Conservation (phyloP, 345 rosid genomes). For the Camelina sativa region DNA sequence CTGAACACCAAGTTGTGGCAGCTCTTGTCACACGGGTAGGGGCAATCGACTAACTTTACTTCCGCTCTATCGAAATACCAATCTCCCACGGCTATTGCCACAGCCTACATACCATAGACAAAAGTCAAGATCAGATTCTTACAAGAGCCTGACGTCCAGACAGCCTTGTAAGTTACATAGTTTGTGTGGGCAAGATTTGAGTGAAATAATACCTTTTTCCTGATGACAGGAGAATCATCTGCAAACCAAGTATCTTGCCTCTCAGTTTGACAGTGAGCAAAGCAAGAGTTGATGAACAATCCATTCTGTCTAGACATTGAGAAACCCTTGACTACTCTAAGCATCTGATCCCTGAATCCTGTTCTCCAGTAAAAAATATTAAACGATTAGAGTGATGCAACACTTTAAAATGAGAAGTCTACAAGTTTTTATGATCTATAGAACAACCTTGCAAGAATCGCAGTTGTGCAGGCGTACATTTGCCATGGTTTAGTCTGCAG, state of each 20-base stretch:
- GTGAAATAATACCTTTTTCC: slow-evolving; percentile 61
- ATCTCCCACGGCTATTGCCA: slow-evolving; percentile 90
- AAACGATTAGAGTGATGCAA: neutral
- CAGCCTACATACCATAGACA: slow-evolving; percentile 51
- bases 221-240: slow-evolving; percentile 72
- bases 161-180: neutral
- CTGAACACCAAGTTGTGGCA: slow-evolving; percentile 93
- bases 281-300: slow-evolving; percentile 87
- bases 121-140: slow-evolving; percentile 7
- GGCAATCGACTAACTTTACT: slow-evolving; percentile 73
- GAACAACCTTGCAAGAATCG: slow-evolving; percentile 73
- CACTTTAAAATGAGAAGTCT: neutral
- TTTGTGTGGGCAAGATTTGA: slow-evolving; percentile 28
- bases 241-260: slow-evolving; percentile 98
- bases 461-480: slow-evolving; percentile 73
- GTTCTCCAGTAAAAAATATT: slow-evolving; percentile 1
- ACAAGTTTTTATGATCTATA: neutral
- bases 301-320: slow-evolving; percentile 76
- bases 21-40: slow-evolving; percentile 87
- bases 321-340: slow-evolving; percentile 63
- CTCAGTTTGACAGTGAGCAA: slow-evolving; percentile 96
- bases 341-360: slow-evolving; percentile 91
- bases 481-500: slow-evolving; percentile 75
- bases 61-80: slow-evolving; percentile 85
- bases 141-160: neutral